A percentile compares a stretch with the other conserved stretches of the same genome.
phyloP scores from a whole-genome alignment of 169 alveolate species.

The Cryptosporidium sp. region DNA sequence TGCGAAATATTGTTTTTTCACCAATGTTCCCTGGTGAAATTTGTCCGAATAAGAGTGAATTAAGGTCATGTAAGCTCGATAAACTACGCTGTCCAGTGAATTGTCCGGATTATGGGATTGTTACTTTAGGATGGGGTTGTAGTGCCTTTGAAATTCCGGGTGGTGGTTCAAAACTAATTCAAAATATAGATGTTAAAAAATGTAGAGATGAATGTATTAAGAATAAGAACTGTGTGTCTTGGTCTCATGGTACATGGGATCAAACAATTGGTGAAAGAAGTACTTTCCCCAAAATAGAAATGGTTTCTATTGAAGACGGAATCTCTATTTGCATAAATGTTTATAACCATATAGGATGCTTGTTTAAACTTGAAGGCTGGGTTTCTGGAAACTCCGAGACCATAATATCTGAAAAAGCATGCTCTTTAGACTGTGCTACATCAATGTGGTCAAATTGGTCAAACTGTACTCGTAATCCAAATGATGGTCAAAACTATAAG shows the following conservation, averaged over 20 bases:
- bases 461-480: not conserved
- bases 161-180: slow-evolving; percentile 58
- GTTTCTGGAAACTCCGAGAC: slow-evolving; percentile 59
- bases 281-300: slow-evolving; percentile 30
- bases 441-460: slow-evolving; percentile 68
- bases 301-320: slow-evolving; percentile 53
- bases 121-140: slow-evolving; percentile 74
- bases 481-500: slow-evolving; percentile 21
- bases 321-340: slow-evolving; percentile 26
- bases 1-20: slow-evolving; percentile 30
- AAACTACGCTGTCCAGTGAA: slow-evolving; percentile 49
- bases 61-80: slow-evolving; percentile 58
- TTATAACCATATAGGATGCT: slow-evolving; percentile 52
- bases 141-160: slow-evolving; percentile 60
- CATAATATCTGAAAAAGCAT: not conserved
- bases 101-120: slow-evolving; percentile 61
- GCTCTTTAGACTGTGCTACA: slow-evolving; percentile 63
- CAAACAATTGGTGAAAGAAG: slow-evolving; percentile 55
- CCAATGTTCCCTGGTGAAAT: slow-evolving; percentile 73
- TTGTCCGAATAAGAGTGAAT: slow-evolving; percentile 56
- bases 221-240: slow-evolving; percentile 35
- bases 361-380: slow-evolving; percentile 63
- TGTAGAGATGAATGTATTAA: slow-evolving; percentile 39
- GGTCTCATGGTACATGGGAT: slow-evolving; percentile 74
- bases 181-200: slow-evolving; percentile 36